These are phyloP conservation scores for Dioszegia aurantiaca DNA, from an alignment of 768 basidiomycete species.

Conservation along the genomic window DNA sequence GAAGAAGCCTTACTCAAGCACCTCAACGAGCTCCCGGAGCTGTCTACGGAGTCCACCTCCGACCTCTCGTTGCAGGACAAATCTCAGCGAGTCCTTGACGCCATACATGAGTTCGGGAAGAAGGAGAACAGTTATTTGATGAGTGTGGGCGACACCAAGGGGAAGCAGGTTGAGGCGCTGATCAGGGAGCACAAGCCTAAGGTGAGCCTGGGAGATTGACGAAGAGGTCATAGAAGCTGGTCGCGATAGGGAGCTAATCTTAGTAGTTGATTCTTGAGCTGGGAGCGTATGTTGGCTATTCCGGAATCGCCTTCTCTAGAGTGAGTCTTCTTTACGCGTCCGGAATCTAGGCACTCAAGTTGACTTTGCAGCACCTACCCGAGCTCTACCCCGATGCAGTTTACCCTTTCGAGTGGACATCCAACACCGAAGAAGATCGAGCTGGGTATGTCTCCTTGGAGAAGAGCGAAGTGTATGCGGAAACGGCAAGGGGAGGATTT, in stretches of 20 bases:
- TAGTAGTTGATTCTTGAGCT: conserved; percentile 44
- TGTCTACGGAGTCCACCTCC: conserved; percentile 24
- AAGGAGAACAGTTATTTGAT: conserved; percentile 48
- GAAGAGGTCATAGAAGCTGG: no score
- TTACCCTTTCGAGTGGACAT: conserved; percentile 41
- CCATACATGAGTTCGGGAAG: conserved; percentile 49
- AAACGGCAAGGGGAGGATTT: conserved; percentile 39
- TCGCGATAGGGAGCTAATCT: neutral
- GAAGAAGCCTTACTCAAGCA: conserved; percentile 46
- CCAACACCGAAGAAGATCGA: conserved; percentile 21
- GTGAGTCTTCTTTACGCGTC: conserved; percentile 20
- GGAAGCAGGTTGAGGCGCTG: conserved; percentile 37
- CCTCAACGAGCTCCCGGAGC: conserved; percentile 28
- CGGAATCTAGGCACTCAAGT: neutral
- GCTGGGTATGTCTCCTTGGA: conserved; percentile 50
- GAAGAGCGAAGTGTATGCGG: conserved; percentile 45
- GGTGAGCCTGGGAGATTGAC: no score
- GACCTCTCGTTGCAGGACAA: conserved; percentile 24
- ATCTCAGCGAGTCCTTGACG: conserved; percentile 45
- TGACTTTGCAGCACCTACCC: conserved; percentile 32
- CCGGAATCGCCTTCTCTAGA: conserved; percentile 45
- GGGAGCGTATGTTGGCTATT: conserved; percentile 49
- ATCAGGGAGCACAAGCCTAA: conserved; percentile 44
- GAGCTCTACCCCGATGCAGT: conserved; percentile 31
- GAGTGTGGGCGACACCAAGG: conserved; percentile 51